Conservation (phyloP, 306 rosid species). For the Amphicarpaea edgeworthii region DNA sequence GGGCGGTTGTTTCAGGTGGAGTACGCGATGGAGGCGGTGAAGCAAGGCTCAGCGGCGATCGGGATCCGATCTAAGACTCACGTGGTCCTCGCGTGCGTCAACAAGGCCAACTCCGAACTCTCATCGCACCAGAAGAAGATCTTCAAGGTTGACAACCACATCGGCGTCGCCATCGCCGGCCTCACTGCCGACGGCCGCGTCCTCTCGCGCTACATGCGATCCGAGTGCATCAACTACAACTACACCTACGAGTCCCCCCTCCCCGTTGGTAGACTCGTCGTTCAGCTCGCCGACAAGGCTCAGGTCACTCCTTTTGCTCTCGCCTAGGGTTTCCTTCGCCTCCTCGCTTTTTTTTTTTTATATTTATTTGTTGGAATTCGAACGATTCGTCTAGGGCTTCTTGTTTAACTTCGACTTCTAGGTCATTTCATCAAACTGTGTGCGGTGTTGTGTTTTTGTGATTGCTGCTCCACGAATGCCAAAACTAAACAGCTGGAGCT, state of each 20-base stretch:
- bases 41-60: conserved; percentile 96
- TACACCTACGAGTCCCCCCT: conserved; percentile 95
- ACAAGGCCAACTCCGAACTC: conserved; percentile 91
- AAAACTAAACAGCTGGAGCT: too few species aligned
- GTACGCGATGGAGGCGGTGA: conserved; percentile 98
- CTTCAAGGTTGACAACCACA: conserved; percentile 96
- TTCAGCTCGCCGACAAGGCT: conserved; percentile 97
- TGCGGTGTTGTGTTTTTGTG: too few species aligned
- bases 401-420: conserved; percentile 3
- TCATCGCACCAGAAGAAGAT: conserved; percentile 99
- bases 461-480: too few species aligned
- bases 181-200: conserved; percentile 98
- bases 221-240: conserved; percentile 83
- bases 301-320: conserved; percentile 56
- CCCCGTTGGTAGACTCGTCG: conserved; percentile 93
- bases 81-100: conserved; percentile 89
- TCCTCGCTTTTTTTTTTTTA: background rate
- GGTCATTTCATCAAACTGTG: background rate
- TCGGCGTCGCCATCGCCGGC: conserved; percentile 98
- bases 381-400: background rate
- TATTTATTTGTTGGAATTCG: background rate
- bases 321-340: background rate
- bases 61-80: conserved; percentile 97
- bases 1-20: conserved; percentile 96
- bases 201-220: conserved; percentile 90